Evolutionary conservation across 371 early-diverging fungal genomes (phyloP).

Genomic region (Saksenaea oblongispora): DNA sequence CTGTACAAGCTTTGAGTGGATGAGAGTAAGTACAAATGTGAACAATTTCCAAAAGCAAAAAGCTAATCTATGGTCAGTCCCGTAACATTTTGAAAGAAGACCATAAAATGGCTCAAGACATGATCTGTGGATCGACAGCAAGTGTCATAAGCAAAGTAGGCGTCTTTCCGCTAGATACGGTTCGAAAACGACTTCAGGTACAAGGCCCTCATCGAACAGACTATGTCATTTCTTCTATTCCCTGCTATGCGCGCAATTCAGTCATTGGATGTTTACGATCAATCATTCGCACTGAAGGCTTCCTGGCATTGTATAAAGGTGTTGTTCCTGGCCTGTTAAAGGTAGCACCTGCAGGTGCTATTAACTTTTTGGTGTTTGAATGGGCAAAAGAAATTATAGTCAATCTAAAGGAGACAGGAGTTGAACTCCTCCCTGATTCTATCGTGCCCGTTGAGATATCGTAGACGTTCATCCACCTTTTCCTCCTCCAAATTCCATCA

Average conservation of each 20-base stretch:
- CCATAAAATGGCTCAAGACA: slow-evolving; percentile 56
- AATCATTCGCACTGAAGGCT: slow-evolving; percentile 77
- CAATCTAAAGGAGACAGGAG: neutral
- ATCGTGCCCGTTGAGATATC: neutral
- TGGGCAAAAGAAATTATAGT: slow-evolving; percentile 49
- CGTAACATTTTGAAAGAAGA: slow-evolving; percentile 20
- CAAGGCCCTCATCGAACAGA: slow-evolving; percentile 68
- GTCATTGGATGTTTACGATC: slow-evolving; percentile 51
- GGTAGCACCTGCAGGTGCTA: slow-evolving; percentile 81
- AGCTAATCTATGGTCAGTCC: slow-evolving; percentile 20
- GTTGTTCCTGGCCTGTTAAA: slow-evolving; percentile 84
- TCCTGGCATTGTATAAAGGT: slow-evolving; percentile 86
- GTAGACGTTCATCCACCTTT: neutral
- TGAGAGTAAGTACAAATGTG: slow-evolving; percentile 27
- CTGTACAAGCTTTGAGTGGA: slow-evolving; percentile 43
- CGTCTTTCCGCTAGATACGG: slow-evolving; percentile 91
- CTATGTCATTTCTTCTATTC: slow-evolving; percentile 53
- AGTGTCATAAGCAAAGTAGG: slow-evolving; percentile 82
- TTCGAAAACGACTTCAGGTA: slow-evolving; percentile 77
- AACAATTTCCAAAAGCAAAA: neutral
- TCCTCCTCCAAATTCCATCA: neutral
- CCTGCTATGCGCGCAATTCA: slow-evolving; percentile 33
- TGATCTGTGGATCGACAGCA: slow-evolving; percentile 81
- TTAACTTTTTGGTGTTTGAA: slow-evolving; percentile 85
- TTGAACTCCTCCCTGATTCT: neutral